A percentile compares a stretch with the other conserved stretches of the same genome.
These are phyloP conservation scores for Ustilago hordei DNA, from an alignment of 1,284 basidiomycete genomes.

Conservation along the genomic window DNA sequence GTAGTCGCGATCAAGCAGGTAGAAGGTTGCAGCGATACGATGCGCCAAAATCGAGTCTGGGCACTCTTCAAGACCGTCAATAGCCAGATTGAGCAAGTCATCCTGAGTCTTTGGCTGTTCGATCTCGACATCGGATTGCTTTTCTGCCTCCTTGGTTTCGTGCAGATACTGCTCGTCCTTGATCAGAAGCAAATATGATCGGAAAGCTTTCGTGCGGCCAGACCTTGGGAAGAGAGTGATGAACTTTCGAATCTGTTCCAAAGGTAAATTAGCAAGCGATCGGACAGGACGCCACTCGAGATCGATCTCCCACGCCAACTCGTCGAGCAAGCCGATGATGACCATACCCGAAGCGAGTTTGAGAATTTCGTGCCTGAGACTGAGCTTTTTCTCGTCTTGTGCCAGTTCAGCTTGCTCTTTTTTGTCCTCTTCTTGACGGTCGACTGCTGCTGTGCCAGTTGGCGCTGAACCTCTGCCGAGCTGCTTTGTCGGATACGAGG, in stretches of 20 bases:
- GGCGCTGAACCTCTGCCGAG: conserved; percentile 21
- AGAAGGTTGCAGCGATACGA: conserved; percentile 80
- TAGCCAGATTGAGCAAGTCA: conserved; percentile 59
- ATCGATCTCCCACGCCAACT: conserved; percentile 81
- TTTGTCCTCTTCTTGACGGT: conserved; percentile 29
- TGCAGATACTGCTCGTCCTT: conserved; percentile 56
- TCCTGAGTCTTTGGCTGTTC: conserved; percentile 17
- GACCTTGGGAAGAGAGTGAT: conserved; percentile 77
- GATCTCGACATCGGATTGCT: conserved; percentile 47
- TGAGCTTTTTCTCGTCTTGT: conserved; percentile 71
- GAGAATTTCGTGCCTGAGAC: conserved; percentile 76
- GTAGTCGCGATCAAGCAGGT: conserved; percentile 81
- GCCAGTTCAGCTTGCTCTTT: conserved; percentile 28
- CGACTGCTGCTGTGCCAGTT: conserved; percentile 43
- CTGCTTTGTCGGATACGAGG: conserved; percentile 46
- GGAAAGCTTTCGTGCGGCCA: conserved; percentile 48
- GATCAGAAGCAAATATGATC: conserved; percentile 52
- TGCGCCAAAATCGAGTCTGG: conserved; percentile 79
- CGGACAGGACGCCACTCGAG: conserved; percentile 82
- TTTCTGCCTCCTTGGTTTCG: conserved; percentile 45
- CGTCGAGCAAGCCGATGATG: conserved; percentile 79
- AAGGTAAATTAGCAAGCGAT: conserved; percentile 78
- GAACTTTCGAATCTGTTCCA: conserved; percentile 76
- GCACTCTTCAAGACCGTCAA: conserved; percentile 74
- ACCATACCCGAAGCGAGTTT: conserved; percentile 80